phyloP scores from a whole-genome alignment of 2,329 filamentous ascomycete genomes.

The Cladosporium austrohemisphaericum region DNA sequence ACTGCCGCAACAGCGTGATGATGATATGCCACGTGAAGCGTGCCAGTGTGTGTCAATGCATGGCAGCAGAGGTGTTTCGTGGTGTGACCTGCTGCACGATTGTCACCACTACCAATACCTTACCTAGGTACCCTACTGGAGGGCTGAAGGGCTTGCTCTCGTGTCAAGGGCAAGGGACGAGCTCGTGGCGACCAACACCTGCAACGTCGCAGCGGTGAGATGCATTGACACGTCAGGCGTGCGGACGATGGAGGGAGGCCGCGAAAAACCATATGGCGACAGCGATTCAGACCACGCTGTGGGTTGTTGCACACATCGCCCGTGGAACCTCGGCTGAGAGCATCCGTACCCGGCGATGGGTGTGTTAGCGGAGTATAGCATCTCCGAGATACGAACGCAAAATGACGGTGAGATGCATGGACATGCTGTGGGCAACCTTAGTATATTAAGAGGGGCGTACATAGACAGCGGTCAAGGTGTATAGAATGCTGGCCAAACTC shows the following conservation, averaged over 20 bases:
- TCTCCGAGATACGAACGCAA: background rate
- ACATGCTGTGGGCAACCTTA: background rate
- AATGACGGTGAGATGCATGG: slow-evolving; percentile 8
- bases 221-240: slow-evolving; percentile 8
- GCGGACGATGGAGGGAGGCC: too few species aligned
- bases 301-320: too few species aligned
- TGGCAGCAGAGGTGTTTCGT: background rate
- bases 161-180: background rate
- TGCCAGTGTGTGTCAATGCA: slow-evolving; percentile 9
- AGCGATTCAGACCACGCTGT: too few species aligned
- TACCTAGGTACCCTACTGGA: too few species aligned
- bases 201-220: slow-evolving; percentile 6
- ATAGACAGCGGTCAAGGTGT: slow-evolving; percentile 4
- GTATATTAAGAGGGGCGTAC: background rate
- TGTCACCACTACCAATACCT: background rate
- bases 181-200: background rate
- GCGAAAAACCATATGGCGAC: too few species aligned
- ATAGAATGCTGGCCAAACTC: slow-evolving; percentile 11
- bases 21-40: too few species aligned
- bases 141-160: too few species aligned
- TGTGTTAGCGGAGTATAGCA: too few species aligned
- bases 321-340: too few species aligned
- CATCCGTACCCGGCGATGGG: too few species aligned
- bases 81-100: slow-evolving; percentile 6
- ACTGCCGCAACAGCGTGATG: too few species aligned